Evolutionary conservation across 2,329 filamentous ascomycete species (phyloP).

Genomic region (Fusarium sp.): DNA sequence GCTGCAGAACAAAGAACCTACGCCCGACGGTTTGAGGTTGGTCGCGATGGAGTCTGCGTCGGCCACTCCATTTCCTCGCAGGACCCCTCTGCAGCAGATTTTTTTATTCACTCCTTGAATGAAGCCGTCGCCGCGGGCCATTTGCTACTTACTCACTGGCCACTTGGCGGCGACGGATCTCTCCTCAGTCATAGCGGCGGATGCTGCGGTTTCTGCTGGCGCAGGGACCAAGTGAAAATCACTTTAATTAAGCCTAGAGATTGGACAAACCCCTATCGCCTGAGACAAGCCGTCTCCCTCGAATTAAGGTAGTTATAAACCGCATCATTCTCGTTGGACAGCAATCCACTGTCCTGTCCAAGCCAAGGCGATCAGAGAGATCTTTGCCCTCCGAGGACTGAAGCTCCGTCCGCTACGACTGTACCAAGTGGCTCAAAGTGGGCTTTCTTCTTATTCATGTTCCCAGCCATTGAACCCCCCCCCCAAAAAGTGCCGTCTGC

Average conservation of each 20-base stretch:
- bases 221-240: slow-evolving; percentile 38
- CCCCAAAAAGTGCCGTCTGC: slow-evolving; percentile 25
- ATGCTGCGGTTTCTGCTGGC: slow-evolving; percentile 28
- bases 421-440: slow-evolving; percentile 41
- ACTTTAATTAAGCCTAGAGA: slow-evolving; percentile 31
- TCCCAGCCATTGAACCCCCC: slow-evolving; percentile 34
- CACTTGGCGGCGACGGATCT: slow-evolving; percentile 1
- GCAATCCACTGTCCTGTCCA: slow-evolving; percentile 13
- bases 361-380: slow-evolving; percentile 21
- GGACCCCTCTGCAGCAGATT: slow-evolving; percentile 27
- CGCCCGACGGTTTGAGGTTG: slow-evolving; percentile 29
- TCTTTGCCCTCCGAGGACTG: slow-evolving; percentile 33
- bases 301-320: slow-evolving; percentile 37
- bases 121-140: slow-evolving; percentile 36
- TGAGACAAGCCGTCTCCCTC: slow-evolving; percentile 37
- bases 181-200: slow-evolving; percentile 2
- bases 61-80: slow-evolving; percentile 34
- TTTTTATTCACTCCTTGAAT: slow-evolving; percentile 33
- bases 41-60: slow-evolving; percentile 36
- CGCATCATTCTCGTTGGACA: slow-evolving; percentile 33
- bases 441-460: slow-evolving; percentile 30
- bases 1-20: slow-evolving; percentile 18
- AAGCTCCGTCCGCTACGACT: slow-evolving; percentile 26
- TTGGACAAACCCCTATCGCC: slow-evolving; percentile 27
- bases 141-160: slow-evolving; percentile 18